Evolutionary conservation across 2,329 filamentous ascomycete genomes (phyloP).

Genomic region (Cladosporium oxysporum): DNA sequence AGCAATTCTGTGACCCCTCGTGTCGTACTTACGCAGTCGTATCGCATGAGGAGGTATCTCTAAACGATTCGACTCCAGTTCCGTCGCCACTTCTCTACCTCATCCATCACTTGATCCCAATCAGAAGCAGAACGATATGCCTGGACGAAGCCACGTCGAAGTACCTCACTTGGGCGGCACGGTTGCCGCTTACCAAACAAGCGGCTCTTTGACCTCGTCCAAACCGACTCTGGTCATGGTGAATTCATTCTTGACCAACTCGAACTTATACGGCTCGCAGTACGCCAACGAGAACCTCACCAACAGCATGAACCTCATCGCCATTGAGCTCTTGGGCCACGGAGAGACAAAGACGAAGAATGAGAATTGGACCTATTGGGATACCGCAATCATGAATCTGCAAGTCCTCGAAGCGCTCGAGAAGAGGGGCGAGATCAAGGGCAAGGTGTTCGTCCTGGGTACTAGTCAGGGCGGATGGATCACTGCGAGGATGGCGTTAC

Average conservation of each 20-base stretch:
- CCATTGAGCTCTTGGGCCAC: constrained; percentile 57
- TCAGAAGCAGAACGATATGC: constrained; percentile 28
- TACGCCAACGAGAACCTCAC: constrained; percentile 34
- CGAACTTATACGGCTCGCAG: constrained; percentile 42
- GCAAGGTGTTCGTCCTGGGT: constrained; percentile 50
- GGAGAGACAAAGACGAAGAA: constrained; percentile 48
- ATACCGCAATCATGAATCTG: constrained; percentile 48
- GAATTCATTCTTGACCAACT: constrained; percentile 54
- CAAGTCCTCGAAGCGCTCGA: constrained; percentile 44
- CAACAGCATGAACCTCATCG: constrained; percentile 51
- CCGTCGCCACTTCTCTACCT: neutral
- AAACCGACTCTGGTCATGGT: constrained; percentile 56
- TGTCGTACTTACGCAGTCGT: neutral
- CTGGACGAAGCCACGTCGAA: constrained; percentile 41
- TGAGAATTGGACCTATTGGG: constrained; percentile 58
- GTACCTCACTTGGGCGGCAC: constrained; percentile 55
- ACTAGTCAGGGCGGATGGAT: constrained; percentile 59
- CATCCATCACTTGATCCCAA: neutral
- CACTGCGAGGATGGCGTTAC: constrained; percentile 53
- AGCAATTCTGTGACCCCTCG: neutral
- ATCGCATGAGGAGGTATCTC: neutral
- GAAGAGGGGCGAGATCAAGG: constrained; percentile 34
- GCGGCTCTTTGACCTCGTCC: constrained; percentile 35
- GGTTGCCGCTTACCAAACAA: constrained; percentile 50
- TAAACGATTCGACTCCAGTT: neutral